Base-by-base conservation (phyloP, 352 stramenopile species). In the Phytophthora pluvialis region DNA sequence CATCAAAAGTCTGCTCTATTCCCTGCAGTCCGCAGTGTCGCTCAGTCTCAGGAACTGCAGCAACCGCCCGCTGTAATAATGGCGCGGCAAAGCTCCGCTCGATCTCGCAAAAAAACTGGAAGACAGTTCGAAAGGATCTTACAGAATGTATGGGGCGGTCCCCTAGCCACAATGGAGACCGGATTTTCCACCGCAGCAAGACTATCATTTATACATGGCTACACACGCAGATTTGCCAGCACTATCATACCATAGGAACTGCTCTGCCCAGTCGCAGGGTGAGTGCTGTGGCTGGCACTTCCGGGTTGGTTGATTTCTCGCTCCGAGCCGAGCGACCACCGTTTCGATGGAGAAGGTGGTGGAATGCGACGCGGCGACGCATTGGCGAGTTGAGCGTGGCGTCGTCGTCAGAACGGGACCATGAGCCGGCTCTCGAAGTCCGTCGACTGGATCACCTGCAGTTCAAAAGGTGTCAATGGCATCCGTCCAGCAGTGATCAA, bases 401-500 rank as follows among this genome's bases (percentile, higher is more conserved):
- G 57, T 62, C 38, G 44, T 65, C 47, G 44, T 86, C 43, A 90
- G 60, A 90, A 88, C 31, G 64, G 71, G 48, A 88, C 66, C 21
- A 87, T 71, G 39, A 86, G 60, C 35, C 69, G 75, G 43, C 77
- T 90, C 49, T 90, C 81, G 44, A 84, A 90, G 57, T 90, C 81
- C 0, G 78, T 90, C 26, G 69, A 70, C 58, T 86, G 81, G 43
- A 87, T 68, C 25, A 86, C 70, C 81, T 86, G 47, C 47, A 63
- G 13, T 2, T 39, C 63, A 36, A 55, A 64, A 43, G 15, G 13
- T 56, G 57, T 48, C 26, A 59, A 44, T 56, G 21, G 39, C 42
- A 52, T n/a, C 55, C 55, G 25, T 63, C 40, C 21, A 50, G 38
- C 16, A 52, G 35, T 40, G 12, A 46, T 62, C 35, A 3, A 4